phyloP scores from a whole-genome alignment of 78 protist species.

The Reticulomyxa filosa region DNA sequence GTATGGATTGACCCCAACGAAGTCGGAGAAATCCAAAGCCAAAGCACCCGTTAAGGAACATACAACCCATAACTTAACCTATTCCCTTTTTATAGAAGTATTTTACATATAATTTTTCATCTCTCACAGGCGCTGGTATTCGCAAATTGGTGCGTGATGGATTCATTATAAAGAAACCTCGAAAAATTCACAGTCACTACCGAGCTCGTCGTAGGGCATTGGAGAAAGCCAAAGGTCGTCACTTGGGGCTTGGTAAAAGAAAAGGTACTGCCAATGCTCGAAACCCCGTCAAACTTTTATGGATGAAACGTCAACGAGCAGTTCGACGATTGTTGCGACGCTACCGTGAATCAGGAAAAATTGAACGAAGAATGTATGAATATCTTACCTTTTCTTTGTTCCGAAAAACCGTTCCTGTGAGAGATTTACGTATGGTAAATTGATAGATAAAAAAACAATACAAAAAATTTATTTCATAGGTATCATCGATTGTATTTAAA shows the following conservation, averaged over 20 bases:
- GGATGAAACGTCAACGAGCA: conserved; percentile 95
- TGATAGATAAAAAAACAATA: background rate
- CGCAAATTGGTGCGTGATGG: conserved; percentile 78
- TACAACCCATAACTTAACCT: background rate
- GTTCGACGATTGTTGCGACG: conserved; percentile 82
- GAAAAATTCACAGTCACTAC: conserved; percentile 62
- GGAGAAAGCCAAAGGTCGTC: conserved; percentile 67
- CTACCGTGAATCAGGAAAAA: conserved; percentile 88
- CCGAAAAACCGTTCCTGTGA: no score
- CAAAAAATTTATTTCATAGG: background rate
- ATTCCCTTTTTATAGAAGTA: background rate
- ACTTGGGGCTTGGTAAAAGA: conserved; percentile 86
- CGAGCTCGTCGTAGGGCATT: conserved; percentile 47
- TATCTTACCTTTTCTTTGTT: background rate
- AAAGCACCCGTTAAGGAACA: conserved; percentile 73
- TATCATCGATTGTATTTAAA: conserved; percentile 86
- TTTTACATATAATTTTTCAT: background rate
- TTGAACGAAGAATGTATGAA: background rate
- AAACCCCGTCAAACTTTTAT: conserved; percentile 72
- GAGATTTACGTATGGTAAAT: no score
- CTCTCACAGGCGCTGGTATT: conserved; percentile 30
- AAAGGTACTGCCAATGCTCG: conserved; percentile 94
- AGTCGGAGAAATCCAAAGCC: conserved; percentile 63
- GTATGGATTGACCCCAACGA: conserved; percentile 98
- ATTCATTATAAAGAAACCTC: conserved; percentile 74